Evolutionary conservation across 768 basidiomycete species (phyloP).

Genomic region (Tulasnella sp.): DNA sequence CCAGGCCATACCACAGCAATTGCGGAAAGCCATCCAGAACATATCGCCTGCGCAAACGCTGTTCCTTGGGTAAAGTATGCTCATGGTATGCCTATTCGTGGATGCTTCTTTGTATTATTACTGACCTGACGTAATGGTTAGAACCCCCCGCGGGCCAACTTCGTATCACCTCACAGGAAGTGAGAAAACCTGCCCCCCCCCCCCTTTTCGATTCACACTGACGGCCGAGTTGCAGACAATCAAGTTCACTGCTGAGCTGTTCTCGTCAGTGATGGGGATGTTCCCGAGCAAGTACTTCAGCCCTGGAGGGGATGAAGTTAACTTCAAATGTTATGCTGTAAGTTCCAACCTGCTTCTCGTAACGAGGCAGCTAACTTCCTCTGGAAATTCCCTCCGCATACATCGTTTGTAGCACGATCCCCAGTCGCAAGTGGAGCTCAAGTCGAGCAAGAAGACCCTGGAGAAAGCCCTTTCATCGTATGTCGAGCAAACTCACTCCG

Average conservation of each 20-base stretch:
- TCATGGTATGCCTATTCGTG: slow-evolving; percentile 31
- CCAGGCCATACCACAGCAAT: slow-evolving; percentile 76
- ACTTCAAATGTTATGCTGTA: slow-evolving; percentile 50
- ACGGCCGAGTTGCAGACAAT: slow-evolving; percentile 25
- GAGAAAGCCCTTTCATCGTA: slow-evolving; percentile 59
- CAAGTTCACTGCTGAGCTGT: slow-evolving; percentile 49
- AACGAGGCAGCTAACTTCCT: background rate
- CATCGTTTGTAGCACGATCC: slow-evolving; percentile 39
- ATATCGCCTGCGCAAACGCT: slow-evolving; percentile 51
- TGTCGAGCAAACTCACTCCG: slow-evolving; percentile 49
- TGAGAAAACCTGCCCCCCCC: slow-evolving; percentile 22
- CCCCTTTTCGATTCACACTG: background rate
- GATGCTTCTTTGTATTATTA: background rate
- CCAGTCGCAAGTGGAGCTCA: slow-evolving; percentile 49
- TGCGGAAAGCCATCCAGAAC: slow-evolving; percentile 57
- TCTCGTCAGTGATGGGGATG: slow-evolving; percentile 40
- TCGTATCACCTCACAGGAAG: slow-evolving; percentile 54
- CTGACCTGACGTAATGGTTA: slow-evolving; percentile 6
- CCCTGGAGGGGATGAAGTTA: slow-evolving; percentile 71
- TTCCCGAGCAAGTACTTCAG: slow-evolving; percentile 58
- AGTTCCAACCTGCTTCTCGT: background rate
- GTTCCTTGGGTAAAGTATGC: slow-evolving; percentile 45
- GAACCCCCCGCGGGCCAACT: slow-evolving; percentile 81
- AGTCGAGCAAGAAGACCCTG: slow-evolving; percentile 45
- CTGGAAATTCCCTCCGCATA: background rate